Evolutionary conservation across 2,329 filamentous ascomycete species (phyloP), one percentile per base, ranked within the genome.

Genomic region (Neonectria neomacrospora): DNA sequence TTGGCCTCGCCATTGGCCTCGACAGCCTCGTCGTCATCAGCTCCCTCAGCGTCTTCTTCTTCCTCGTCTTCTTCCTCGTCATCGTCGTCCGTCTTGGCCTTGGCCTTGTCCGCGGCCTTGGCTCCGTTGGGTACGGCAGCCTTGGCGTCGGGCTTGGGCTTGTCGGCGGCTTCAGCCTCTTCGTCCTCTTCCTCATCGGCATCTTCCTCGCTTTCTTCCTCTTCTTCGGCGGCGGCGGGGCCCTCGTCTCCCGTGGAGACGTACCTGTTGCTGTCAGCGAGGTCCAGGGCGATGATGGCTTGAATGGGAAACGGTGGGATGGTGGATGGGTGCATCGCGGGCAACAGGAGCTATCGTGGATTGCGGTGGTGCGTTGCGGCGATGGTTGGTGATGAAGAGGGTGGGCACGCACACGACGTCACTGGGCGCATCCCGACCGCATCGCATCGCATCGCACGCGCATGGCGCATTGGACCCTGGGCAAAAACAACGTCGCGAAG

Each of bases 191-290:
- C 76, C 3, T 74, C 76, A 2, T 77, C 80, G 10, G 80, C 79
- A 2, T 77, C 78, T 10, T 80, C 80, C 12, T 78, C 79, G 4
- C 80, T 80, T 30, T 77, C 79, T 30, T 79, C 80, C 16, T 78
- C 80, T 58, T 83, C 80, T 32, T 48, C 45, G 26, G 3, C 47
- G 16, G 18, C 18, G 23, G 26, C 47, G 30, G 47, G 37, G 37
- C 37, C 47, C 18, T 50, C 47, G 44, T 82, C 77, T 66, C 74
- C 77, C 54, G 74, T 74, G 47, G 72, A 78, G 68, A 74, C 65
- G 57, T 80, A 80, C 72, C 78, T 80, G 16, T 62, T 59, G 39
- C 20, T 50, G 64, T 73, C 56, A 73, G 66, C 32, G 34, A 62
- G 60, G 23, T 45, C 52, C 4, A 18, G 42, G 30, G 22, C n/a